phyloP scores from a whole-genome alignment of 2,329 filamentous ascomycete species.

The Bipolaris bicolor region DNA sequence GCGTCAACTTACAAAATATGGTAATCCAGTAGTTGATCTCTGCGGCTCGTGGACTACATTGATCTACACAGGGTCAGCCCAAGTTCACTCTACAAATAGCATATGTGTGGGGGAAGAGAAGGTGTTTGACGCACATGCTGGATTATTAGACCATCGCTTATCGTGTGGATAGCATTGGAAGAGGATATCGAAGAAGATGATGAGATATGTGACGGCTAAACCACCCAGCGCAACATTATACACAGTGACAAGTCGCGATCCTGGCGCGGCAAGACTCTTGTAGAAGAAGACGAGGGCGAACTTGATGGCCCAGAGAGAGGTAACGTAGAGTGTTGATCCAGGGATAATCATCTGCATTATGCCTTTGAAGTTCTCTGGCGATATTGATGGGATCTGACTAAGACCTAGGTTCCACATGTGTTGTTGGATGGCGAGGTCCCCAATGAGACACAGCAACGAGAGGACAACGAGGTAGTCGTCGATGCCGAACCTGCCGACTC shows the following conservation, averaged over 20 bases:
- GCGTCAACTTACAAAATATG: conserved; percentile 23
- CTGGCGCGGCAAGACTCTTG: conserved; percentile 48
- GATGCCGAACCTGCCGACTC: conserved; percentile 35
- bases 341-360: conserved; percentile 50
- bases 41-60: conserved; percentile 26
- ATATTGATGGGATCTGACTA: conserved; percentile 24
- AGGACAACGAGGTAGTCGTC: conserved; percentile 44
- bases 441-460: conserved; percentile 40
- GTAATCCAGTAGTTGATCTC: conserved; percentile 33
- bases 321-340: conserved; percentile 51
- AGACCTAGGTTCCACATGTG: conserved; percentile 45
- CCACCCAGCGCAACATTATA: conserved; percentile 48
- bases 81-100: neutral
- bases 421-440: conserved; percentile 30
- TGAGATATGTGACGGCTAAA: conserved; percentile 38
- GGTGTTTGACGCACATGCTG: conserved; percentile 18
- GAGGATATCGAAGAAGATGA: conserved; percentile 51
- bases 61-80: conserved; percentile 23
- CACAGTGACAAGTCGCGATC: conserved; percentile 45
- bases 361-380: conserved; percentile 23
- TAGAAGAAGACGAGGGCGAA: conserved; percentile 52
- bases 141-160: conserved; percentile 33
- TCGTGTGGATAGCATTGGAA: conserved; percentile 50
- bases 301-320: conserved; percentile 53
- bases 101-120: neutral